Conservation (phyloP, 2,329 filamentous ascomycete species). For the Zymoseptoria ardabiliae region DNA sequence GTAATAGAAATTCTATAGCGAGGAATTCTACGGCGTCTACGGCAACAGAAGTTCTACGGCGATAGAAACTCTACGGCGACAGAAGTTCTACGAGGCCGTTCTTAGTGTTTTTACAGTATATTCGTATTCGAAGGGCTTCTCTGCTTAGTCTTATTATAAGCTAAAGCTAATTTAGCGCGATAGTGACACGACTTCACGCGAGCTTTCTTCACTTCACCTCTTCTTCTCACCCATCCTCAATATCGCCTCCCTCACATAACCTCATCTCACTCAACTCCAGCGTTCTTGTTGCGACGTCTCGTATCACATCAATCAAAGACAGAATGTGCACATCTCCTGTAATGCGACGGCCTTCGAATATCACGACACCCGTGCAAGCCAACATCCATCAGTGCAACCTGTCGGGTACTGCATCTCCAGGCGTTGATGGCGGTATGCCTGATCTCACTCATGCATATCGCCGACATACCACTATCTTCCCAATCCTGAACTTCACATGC, state of each 20-base stretch:
- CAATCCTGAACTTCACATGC: not conserved
- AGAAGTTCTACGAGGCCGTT: too few relatives aligned
- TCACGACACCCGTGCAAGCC: not conserved
- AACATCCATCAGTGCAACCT: not conserved
- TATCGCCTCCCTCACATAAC: not conserved
- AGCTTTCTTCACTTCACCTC: not conserved
- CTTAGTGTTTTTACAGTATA: too few relatives aligned
- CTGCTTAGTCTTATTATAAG: too few relatives aligned
- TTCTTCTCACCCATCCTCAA: not conserved
- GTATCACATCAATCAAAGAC: not conserved
- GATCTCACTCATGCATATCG: not conserved
- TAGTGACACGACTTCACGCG: not conserved
- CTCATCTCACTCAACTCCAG: not conserved
- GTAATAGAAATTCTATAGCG: too few relatives aligned
- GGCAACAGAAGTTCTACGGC: too few relatives aligned
- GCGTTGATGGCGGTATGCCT: not conserved
- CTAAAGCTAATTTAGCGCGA: too few relatives aligned
- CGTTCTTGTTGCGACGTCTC: not conserved
- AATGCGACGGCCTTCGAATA: not conserved
- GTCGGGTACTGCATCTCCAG: not conserved
- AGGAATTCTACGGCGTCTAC: too few relatives aligned
- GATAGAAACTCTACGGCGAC: too few relatives aligned
- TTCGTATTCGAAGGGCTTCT: too few relatives aligned
- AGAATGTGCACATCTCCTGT: not conserved
- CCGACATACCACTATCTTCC: not conserved